These are phyloP conservation scores for Penicillium cinerascens DNA, from an alignment of 495 filamentous ascomycete species.

Conservation along the genomic window DNA sequence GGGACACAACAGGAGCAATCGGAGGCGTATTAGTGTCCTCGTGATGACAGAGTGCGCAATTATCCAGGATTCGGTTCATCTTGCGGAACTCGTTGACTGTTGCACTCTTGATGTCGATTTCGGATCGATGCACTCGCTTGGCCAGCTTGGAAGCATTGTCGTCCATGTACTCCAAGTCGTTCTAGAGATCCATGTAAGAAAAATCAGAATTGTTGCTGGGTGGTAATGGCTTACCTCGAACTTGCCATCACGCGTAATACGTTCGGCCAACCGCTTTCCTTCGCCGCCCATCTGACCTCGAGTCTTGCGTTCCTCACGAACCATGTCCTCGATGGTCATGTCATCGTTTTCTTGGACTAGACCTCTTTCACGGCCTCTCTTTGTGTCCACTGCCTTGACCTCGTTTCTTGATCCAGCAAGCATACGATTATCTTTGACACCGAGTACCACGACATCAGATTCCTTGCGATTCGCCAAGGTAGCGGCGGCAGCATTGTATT, in stretches of 20 bases:
- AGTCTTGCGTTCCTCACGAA: conserved; percentile 83
- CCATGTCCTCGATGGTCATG: conserved; percentile 95
- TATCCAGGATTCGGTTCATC: conserved; percentile 83
- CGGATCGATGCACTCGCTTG: conserved; percentile 82
- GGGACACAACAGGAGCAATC: conserved; percentile 82
- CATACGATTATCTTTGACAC: conserved; percentile 85
- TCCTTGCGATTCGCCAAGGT: conserved; percentile 55
- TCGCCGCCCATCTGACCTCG: conserved; percentile 77
- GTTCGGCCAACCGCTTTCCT: conserved; percentile 76
- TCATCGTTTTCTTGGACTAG: conserved; percentile 86
- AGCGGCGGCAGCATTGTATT: conserved; percentile 73
- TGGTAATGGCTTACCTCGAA: conserved; percentile 58
- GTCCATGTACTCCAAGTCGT: conserved; percentile 95
- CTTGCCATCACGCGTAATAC: conserved; percentile 87
- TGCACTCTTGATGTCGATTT: conserved; percentile 82
- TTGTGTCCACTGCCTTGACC: conserved; percentile 69
- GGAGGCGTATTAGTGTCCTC: conserved; percentile 82
- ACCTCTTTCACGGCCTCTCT: conserved; percentile 75
- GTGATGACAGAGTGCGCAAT: conserved; percentile 87
- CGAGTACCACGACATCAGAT: conserved; percentile 71
- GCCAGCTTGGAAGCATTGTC: conserved; percentile 91
- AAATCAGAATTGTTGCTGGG: background rate
- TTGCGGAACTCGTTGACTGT: conserved; percentile 87
- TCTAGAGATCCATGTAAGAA: conserved; percentile 43
- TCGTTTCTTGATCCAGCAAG: conserved; percentile 71